Evolutionary conservation across 805 yeast genomes (phyloP).

Genomic region (Wickerhamiella alocasiicola): DNA sequence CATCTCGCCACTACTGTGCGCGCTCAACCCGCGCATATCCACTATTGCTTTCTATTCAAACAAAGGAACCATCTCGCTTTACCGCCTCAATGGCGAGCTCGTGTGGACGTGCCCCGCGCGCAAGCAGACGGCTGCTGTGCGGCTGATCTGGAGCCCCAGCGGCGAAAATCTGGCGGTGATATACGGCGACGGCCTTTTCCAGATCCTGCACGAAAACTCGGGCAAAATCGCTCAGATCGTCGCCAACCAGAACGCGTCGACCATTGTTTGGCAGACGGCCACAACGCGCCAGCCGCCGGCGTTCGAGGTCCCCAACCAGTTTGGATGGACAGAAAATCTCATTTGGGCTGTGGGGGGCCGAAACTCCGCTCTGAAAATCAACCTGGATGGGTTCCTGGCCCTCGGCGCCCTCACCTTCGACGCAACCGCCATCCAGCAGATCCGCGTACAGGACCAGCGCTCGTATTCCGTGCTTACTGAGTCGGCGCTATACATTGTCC

Average conservation of each 20-base stretch:
- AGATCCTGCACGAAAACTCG: constrained; percentile 35
- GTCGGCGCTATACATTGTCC: background rate
- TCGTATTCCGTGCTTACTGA: constrained; percentile 11
- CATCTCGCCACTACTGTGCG: background rate
- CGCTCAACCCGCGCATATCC: constrained; percentile 8
- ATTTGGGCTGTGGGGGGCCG: constrained; percentile 24
- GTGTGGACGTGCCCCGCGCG: constrained; percentile 19
- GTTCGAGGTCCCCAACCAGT: constrained; percentile 11
- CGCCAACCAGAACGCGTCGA: constrained; percentile 7
- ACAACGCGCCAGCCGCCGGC: background rate
- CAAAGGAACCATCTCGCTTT: constrained; percentile 12
- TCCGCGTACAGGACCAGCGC: constrained; percentile 3
- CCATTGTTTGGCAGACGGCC: constrained; percentile 17
- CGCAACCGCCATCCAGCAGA: constrained; percentile 6
- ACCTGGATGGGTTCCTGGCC: constrained; percentile 28
- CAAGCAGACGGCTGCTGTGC: constrained; percentile 1
- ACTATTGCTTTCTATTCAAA: constrained; percentile 14
- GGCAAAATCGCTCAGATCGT: constrained; percentile 31
- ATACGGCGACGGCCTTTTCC: constrained; percentile 34
- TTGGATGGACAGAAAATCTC: constrained; percentile 20
- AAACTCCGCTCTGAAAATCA: constrained; percentile 21
- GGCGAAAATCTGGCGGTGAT: constrained; percentile 34
- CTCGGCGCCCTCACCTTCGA: constrained; percentile 21
- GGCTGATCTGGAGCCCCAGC: constrained; percentile 29
- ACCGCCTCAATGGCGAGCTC: constrained; percentile 20